A percentile compares a stretch with the other conserved stretches of the same genome.
phyloP scores from a whole-genome alignment of 2,329 filamentous ascomycete species.

The Helicocarpus griseus region DNA sequence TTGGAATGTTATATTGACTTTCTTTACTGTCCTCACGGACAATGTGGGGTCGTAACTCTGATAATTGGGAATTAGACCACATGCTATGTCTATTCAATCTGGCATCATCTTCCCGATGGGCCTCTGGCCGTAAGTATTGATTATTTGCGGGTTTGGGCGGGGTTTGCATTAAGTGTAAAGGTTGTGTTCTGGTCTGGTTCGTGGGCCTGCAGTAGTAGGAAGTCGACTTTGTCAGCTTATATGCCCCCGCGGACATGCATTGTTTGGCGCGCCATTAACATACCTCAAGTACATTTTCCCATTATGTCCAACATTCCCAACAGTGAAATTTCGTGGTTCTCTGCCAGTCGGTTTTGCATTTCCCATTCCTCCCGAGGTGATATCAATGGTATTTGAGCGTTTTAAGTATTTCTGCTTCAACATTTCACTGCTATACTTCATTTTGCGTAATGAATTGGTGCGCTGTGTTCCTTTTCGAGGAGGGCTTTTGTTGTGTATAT shows the following conservation, averaged over 20 bases:
- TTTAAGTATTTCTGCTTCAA: conserved; percentile 30
- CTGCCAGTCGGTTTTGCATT: conserved; percentile 52
- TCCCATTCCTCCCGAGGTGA: conserved; percentile 52
- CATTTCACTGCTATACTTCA: conserved; percentile 46
- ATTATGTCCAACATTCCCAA: conserved; percentile 74
- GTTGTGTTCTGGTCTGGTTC: conserved; percentile 25
- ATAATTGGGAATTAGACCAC: conserved; percentile 34
- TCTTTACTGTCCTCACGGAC: conserved; percentile 19
- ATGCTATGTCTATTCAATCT: conserved; percentile 24
- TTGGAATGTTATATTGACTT: conserved; percentile 15
- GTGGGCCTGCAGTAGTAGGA: conserved; percentile 24
- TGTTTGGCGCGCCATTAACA: conserved; percentile 18
- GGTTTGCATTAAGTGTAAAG: conserved; percentile 24
- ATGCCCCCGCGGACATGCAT: conserved; percentile 5
- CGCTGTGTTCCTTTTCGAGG: conserved; percentile 24
- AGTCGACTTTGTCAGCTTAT: conserved; percentile 6
- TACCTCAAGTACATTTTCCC: conserved; percentile 76
- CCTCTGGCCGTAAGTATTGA: conserved; percentile 39
- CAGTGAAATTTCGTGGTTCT: conserved; percentile 64
- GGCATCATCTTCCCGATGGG: conserved; percentile 19
- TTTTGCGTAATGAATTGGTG: conserved; percentile 28
- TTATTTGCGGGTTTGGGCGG: conserved; percentile 52
- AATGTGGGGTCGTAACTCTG: conserved; percentile 24
- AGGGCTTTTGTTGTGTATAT: conserved; percentile 21
- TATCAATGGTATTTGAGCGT: conserved; percentile 43